Percentiles rank a stretch among this genome's conserved stretches.
Conservation (phyloP, 805 yeast species). For the Lachancea nothofagi region DNA sequence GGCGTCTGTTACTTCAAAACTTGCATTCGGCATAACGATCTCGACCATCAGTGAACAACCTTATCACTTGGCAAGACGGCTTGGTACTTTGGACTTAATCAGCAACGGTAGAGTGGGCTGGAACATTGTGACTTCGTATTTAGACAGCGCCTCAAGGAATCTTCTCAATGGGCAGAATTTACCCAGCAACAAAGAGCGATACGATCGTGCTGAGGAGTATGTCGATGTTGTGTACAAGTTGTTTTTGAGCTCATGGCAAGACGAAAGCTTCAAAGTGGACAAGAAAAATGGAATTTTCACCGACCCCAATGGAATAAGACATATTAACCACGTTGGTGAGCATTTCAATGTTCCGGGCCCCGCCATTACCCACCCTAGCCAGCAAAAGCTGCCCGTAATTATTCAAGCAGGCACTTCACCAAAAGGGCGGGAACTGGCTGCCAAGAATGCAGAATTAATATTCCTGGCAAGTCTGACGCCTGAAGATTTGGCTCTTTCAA, state of each 20-base stretch:
- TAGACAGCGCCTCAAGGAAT: constrained; percentile 38
- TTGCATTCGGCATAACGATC: constrained; percentile 37
- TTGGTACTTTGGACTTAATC: constrained; percentile 38
- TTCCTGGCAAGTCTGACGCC: constrained; percentile 34
- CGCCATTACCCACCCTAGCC: constrained; percentile 35
- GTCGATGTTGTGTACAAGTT: constrained; percentile 35
- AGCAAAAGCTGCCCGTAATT: constrained; percentile 37
- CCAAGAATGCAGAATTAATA: constrained; percentile 38
- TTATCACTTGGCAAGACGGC: constrained; percentile 35
- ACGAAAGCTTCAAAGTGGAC: constrained; percentile 27
- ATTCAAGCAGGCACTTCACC: constrained; percentile 39
- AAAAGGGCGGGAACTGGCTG: constrained; percentile 36
- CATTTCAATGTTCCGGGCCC: constrained; percentile 37
- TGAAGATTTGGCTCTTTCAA: constrained; percentile 24
- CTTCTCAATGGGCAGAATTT: constrained; percentile 31
- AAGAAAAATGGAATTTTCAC: constrained; percentile 25
- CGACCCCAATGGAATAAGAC: constrained; percentile 34
- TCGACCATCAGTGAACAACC: constrained; percentile 39
- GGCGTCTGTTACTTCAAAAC: constrained; percentile 37
- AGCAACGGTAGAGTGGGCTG: constrained; percentile 39
- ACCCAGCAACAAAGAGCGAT: constrained; percentile 37
- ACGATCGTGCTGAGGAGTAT: constrained; percentile 36
- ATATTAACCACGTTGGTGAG: constrained; percentile 36
- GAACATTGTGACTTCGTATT: constrained; percentile 39
- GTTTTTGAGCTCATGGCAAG: constrained; percentile 37